Conservation (phyloP, 2,329 filamentous ascomycete genomes). For the Pseudopyricularia cyperi region DNA sequence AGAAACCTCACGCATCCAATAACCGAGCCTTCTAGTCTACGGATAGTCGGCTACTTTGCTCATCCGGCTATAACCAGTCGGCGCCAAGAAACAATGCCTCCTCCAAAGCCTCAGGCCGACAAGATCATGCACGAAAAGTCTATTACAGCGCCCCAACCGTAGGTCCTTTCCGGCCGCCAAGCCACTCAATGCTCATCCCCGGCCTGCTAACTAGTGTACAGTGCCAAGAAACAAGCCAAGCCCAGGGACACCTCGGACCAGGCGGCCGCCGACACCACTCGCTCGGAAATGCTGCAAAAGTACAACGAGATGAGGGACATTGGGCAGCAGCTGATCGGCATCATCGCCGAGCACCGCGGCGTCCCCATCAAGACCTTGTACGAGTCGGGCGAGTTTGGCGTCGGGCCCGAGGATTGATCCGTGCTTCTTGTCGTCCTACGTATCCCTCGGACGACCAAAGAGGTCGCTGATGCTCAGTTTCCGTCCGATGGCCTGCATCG, state of each 20-base stretch:
- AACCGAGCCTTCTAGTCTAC: no score
- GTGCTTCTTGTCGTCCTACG: not conserved
- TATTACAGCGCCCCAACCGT: no score
- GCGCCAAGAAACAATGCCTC: no score
- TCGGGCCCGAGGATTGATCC: constrained; percentile 13
- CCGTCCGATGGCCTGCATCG: constrained; percentile 29
- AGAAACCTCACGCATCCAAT: no score
- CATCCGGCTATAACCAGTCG: no score
- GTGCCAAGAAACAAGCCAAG: constrained; percentile 1
- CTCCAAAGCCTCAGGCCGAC: no score
- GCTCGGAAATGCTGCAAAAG: constrained; percentile 12
- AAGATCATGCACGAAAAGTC: no score
- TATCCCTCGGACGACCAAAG: constrained; percentile 18
- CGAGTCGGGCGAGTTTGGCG: constrained; percentile 15
- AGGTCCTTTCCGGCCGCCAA: no score
- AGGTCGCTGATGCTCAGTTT: constrained; percentile 31
- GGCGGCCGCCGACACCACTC: not conserved
- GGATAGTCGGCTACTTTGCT: no score
- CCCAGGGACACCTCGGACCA: not conserved
- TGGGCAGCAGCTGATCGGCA: constrained; percentile 23
- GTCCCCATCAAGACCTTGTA: constrained; percentile 18
- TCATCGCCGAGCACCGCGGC: constrained; percentile 21
- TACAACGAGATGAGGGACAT: constrained; percentile 26
- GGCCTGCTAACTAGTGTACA: not conserved
- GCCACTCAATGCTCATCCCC: no score